phyloP scores from a whole-genome alignment of 2,329 filamentous ascomycete species.

The Aspergillus cejpii region DNA sequence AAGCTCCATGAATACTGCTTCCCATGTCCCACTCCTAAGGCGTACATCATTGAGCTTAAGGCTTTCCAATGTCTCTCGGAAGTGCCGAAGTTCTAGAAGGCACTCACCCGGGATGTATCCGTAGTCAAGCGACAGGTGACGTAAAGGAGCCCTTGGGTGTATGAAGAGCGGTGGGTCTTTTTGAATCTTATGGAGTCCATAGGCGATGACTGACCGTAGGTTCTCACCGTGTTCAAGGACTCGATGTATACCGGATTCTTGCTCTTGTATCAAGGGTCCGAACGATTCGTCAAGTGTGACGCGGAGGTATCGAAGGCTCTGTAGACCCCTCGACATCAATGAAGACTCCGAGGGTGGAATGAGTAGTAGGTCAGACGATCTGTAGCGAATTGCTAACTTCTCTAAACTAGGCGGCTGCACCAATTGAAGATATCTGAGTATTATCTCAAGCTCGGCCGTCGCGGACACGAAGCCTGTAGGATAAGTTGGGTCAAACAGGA shows the following conservation, averaged over 20 bases:
- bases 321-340: background rate
- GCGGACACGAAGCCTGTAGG: background rate
- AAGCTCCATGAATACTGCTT: background rate
- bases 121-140: background rate
- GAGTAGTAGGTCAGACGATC: background rate
- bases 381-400: background rate
- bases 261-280: background rate
- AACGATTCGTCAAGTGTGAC: background rate
- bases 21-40: background rate
- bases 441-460: background rate
- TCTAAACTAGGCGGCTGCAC: background rate
- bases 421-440: background rate
- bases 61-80: background rate
- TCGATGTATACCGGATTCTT: background rate
- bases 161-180: background rate
- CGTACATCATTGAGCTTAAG: background rate
- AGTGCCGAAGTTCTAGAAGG: background rate
- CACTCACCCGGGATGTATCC: background rate
- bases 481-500: background rate
- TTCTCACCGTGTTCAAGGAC: background rate
- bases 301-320: background rate
- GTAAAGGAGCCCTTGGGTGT: background rate
- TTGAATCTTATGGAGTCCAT: background rate
- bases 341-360: background rate
- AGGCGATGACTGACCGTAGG: background rate